phyloP scores from a whole-genome alignment of 176 grass and related monocot genomes.

The Bromus sterilis region DNA sequence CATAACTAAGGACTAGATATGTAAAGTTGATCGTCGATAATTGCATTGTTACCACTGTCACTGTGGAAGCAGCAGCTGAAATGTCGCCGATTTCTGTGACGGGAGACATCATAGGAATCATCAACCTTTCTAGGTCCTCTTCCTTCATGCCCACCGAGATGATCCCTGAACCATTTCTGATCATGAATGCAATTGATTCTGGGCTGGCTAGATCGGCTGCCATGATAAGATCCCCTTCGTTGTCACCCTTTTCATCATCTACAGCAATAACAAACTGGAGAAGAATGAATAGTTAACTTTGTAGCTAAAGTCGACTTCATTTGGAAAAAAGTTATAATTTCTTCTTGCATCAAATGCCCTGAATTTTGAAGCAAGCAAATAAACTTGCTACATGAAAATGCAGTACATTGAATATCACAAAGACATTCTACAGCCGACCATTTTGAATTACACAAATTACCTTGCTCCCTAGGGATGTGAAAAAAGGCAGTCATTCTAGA shows the following conservation, averaged over 20 bases:
- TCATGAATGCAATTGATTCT: slow-evolving; percentile 77
- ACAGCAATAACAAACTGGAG: slow-evolving; percentile 97
- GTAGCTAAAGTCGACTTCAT: not conserved
- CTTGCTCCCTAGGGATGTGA: not conserved
- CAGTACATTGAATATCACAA: not conserved
- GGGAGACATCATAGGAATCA: slow-evolving; percentile 90
- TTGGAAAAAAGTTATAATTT: not conserved
- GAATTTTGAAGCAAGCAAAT: not conserved
- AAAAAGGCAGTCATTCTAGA: not conserved
- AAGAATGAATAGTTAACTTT: slow-evolving; percentile 60
- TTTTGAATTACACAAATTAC: not conserved
- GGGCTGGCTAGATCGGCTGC: slow-evolving; percentile 58
- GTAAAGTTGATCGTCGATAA: no score
- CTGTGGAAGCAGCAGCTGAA: slow-evolving; percentile 54
- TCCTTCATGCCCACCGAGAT: slow-evolving; percentile 89
- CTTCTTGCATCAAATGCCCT: not conserved
- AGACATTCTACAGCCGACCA: not conserved
- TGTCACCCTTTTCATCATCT: slow-evolving; percentile 76
- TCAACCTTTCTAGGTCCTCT: slow-evolving; percentile 71
- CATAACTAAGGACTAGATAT: not conserved
- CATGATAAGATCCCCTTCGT: slow-evolving; percentile 73
- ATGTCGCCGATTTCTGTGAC: slow-evolving; percentile 65
- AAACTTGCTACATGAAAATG: not conserved
- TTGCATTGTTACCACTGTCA: slow-evolving; percentile 64
- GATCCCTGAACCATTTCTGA: slow-evolving; percentile 83